phyloP scores from a whole-genome alignment of 2,329 filamentous ascomycete genomes.

The Lojkania enalia region DNA sequence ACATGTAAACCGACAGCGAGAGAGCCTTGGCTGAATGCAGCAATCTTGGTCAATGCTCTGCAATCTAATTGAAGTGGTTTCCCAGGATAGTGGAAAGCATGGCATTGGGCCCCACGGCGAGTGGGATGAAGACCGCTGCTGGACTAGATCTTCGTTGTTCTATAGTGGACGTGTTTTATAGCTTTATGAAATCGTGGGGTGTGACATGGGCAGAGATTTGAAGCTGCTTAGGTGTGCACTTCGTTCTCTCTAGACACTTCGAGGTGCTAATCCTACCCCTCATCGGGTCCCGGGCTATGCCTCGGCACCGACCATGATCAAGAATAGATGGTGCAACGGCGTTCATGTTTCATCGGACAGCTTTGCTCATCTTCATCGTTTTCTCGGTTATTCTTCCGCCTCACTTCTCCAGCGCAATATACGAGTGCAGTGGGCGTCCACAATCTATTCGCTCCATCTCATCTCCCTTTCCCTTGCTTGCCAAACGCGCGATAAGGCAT shows the following conservation, averaged over 20 bases:
- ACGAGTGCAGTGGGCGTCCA: background rate
- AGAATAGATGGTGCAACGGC: too few relatives aligned
- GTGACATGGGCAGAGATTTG: conserved; percentile 9
- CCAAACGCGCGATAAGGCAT: conserved; percentile 14
- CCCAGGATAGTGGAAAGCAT: conserved; percentile 17
- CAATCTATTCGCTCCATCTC: conserved; percentile 7
- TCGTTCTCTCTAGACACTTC: background rate
- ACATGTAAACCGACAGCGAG: conserved; percentile 13
- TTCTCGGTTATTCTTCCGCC: conserved; percentile 2
- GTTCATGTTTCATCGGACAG: too few relatives aligned
- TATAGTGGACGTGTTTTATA: conserved; percentile 6
- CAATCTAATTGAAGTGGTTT: conserved; percentile 9
- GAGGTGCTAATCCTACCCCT: background rate
- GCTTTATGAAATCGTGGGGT: conserved; percentile 11
- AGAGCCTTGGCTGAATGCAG: conserved; percentile 4
- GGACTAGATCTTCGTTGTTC: background rate
- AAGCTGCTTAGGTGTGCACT: background rate
- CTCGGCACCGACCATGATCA: background rate
- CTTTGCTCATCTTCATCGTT: too few relatives aligned
- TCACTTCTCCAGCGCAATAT: conserved; percentile 3
- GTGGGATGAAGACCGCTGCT: conserved; percentile 13
- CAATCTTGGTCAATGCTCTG: conserved; percentile 3
- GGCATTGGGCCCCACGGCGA: conserved; percentile 12
- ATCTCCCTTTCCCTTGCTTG: conserved; percentile 8
- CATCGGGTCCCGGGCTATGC: background rate